Evolutionary conservation across 352 stramenopile species (phyloP), one percentile per base, ranked within the genome.

Genomic region (Phytophthora sp.): DNA sequence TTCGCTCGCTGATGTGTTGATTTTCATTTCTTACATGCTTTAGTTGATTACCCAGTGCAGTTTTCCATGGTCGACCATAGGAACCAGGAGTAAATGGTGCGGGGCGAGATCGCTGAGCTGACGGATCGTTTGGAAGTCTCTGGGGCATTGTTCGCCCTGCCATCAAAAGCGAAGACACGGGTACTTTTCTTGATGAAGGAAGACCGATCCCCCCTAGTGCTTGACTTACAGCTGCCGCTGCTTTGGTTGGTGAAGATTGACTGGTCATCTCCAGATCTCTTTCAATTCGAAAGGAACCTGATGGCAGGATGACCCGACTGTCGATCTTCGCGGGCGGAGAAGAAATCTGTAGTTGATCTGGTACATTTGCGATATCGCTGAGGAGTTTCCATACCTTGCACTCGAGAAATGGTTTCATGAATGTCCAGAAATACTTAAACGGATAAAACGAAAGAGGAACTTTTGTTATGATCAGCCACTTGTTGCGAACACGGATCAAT

Each of bases 211-310:
- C 72, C 24, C 62, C 66, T 2, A 88, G 41, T 4, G 72, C 74
- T 17, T 88, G 76, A 18, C 66, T 71, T 2, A 86, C 74, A 12
- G 79, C 78, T 41, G 46, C 62, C 12, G 64, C 76, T 39, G 66
- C 68, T 35, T 65, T 68, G 13, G 57, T 69, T 42, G 51, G 51
- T 41, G 57, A 68, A 12, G 38, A 42, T 15, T 54, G 26, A 37
- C 18, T 44, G 21, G 23, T 38, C 64, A 73, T 73, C 44, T 26
- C 39, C 32, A 23, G 1, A n/a, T 37, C 11, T 11, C 15, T 20
- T 31, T 24, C 9, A 2, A 35, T 13, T 17, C 18, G 32, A 5
- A 21, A 44, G 26, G 23, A 48, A 44, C 32, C 24, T 28, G 4
- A 18, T 54, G 18, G 34, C 31, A 27, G 17, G 55, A 37, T 28